These are phyloP conservation scores for Heracleum sosnowskyi DNA, from an alignment of 129 eudicot genomes.

Conservation along the genomic window DNA sequence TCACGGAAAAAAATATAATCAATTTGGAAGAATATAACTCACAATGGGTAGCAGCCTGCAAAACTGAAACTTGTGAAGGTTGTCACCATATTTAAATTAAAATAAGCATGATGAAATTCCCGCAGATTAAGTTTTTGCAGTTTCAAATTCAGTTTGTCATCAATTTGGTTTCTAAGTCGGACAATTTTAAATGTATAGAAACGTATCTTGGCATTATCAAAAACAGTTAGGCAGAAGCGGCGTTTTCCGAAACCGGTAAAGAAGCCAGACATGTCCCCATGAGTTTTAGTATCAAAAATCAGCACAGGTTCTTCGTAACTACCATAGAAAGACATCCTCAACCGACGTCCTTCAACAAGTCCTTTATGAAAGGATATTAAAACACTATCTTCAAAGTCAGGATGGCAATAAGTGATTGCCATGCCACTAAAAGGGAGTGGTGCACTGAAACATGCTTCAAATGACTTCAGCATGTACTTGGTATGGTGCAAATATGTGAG, in stretches of 20 bases:
- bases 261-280: background rate
- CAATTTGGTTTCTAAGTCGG: background rate
- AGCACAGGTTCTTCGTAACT: background rate
- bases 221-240: background rate
- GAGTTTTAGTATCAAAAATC: background rate
- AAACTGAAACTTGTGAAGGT: too few species aligned
- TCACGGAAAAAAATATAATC: background rate
- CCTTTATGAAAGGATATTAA: background rate
- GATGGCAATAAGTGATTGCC: too few species aligned
- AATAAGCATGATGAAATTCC: too few species aligned
- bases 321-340: too few species aligned
- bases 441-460: accelerated
- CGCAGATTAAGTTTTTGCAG: background rate
- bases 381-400: background rate
- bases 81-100: too few species aligned
- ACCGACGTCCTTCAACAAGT: background rate
- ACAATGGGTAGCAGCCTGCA: background rate
- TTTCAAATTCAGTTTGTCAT: background rate
- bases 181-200: background rate
- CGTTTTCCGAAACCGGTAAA: background rate
- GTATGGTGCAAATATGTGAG: background rate
- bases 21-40: background rate
- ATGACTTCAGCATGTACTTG: background rate
- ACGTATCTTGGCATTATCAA: background rate
- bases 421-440: background rate